Base-by-base conservation (phyloP, 2,329 filamentous ascomycete genomes). In the Colletotrichum caudatum region DNA sequence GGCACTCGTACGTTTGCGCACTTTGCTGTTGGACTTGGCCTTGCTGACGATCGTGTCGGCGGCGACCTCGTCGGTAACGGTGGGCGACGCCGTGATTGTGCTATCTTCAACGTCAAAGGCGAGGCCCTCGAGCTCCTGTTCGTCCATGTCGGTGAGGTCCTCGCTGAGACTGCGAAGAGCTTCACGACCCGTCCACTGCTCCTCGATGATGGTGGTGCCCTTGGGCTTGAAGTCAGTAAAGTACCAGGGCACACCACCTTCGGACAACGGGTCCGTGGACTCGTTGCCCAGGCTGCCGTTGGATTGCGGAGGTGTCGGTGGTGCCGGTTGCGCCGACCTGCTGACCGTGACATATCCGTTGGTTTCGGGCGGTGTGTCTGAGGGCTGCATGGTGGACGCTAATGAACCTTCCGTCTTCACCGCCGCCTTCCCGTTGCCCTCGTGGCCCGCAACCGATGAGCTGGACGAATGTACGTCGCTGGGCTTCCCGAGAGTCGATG, bases 221-320 rank as follows among this genome's bases (percentile, higher is more conserved):
- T 90, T 66, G 1, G 93, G 92, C 63, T 96, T 90, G 78, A 97
- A 97, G 11, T 89, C 87, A 77, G 93, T 89, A 71, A 97, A 88
- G 80, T 97, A 97, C 94, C 94, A 98, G 9, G 94, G 90, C 16
- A 97, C 85, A 44, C 95, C 95, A 69, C 95, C 95, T 60, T 92
- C 87, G 2, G 88, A 88, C 56, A 94, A 84, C 16, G 87, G 84
- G 46, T 90, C 88, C 5, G 77, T 74, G 2, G 85, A 80, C 66
- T 82, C 81, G 51, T 82, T 82, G 56, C 80, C 81, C 18, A 88
- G 81, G 73, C 87, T 89, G 56, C 87, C 88, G 74, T 89, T 90
- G 1, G 89, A 93, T 64, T 90, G 87, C 1, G 91, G 91, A 35
- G 91, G 91, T 2, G 91, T 93, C 14, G 91, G 88, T 3, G 91